A percentile compares a stretch with the other conserved stretches of the same genome.
phyloP scores from a whole-genome alignment of 139 green algal species.

The Chlorella sp. region DNA sequence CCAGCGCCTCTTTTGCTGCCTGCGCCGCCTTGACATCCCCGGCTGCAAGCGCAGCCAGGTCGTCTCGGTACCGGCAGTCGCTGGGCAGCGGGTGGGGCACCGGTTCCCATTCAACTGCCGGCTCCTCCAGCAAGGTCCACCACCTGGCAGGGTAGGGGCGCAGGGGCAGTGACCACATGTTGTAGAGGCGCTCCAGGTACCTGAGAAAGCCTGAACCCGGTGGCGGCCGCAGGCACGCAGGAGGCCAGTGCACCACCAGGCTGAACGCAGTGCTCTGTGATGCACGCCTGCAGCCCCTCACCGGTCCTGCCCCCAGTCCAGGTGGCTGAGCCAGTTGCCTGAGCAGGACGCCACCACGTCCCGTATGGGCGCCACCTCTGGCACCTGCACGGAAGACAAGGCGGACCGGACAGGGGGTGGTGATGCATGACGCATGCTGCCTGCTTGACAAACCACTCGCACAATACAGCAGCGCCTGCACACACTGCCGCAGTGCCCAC shows the following conservation, averaged over 20 bases:
- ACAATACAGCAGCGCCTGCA: no score
- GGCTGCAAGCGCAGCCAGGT: constrained; percentile 58
- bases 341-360: constrained; percentile 35
- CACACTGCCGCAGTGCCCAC: no score
- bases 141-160: constrained; percentile 38
- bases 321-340: constrained; percentile 85
- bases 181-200: not conserved
- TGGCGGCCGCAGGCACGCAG: not conserved
- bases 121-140: constrained; percentile 64
- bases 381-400: not conserved
- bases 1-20: constrained; percentile 56
- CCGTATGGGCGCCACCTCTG: not conserved
- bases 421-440: no score
- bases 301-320: constrained; percentile 69
- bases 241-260: not conserved
- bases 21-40: constrained; percentile 46
- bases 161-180: not conserved
- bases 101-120: constrained; percentile 53
- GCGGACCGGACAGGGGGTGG: no score
- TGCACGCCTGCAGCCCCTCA: constrained; percentile 23
- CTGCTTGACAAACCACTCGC: no score
- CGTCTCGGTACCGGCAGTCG: constrained; percentile 66
- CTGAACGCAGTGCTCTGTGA: no score
- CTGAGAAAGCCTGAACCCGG: not conserved
- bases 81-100: constrained; percentile 55